Percentiles rank a stretch among this genome's conserved stretches.
phyloP scores from a whole-genome alignment of 2,329 filamentous ascomycete genomes.

The Tolypocladium tundrense region DNA sequence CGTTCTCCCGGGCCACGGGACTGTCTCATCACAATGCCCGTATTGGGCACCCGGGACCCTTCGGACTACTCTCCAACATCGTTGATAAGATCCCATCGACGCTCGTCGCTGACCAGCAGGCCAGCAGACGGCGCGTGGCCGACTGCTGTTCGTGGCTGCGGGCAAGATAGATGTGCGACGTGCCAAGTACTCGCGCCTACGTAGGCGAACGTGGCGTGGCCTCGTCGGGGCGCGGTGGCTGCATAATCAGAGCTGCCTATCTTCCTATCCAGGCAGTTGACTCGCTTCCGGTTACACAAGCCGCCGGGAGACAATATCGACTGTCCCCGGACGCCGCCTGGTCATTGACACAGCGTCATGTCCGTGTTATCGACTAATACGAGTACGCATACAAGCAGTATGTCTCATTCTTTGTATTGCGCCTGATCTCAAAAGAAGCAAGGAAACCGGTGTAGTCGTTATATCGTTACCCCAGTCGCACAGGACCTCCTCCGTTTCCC shows the following conservation, averaged over 20 bases:
- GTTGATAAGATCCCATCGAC: not conserved
- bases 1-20: not conserved
- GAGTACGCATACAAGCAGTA: not conserved
- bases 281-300: not conserved
- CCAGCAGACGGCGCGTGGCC: not conserved
- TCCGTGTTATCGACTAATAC: not conserved
- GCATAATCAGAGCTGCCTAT: not conserved
- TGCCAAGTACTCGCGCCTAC: not conserved
- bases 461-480: not conserved
- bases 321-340: not conserved
- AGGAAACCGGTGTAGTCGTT: not conserved
- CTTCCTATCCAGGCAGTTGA: not conserved
- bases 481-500: not conserved
- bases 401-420: not conserved
- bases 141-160: too few species aligned
- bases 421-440: not conserved
- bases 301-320: not conserved
- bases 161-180: not conserved
- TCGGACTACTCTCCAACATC: too few species aligned
- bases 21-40: not conserved
- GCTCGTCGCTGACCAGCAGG: not conserved
- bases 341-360: not conserved
- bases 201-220: not conserved
- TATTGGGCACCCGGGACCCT: not conserved
- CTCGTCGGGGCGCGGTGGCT: not conserved